phyloP scores from a whole-genome alignment of 2,329 filamentous ascomycete species.

The Pseudocercospora vitis region DNA sequence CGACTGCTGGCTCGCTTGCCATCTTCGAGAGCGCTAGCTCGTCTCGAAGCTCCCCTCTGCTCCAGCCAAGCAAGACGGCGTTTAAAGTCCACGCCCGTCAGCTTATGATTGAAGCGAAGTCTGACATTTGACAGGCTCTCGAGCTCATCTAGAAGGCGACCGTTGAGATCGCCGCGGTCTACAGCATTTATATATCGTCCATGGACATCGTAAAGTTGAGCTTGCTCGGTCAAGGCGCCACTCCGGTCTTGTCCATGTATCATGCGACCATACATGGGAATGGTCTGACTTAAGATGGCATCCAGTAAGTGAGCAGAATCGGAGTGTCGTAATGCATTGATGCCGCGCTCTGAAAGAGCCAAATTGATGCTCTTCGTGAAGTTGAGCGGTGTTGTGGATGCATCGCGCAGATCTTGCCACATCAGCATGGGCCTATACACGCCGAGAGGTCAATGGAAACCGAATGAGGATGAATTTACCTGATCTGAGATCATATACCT shows the following conservation, averaged over 20 bases:
- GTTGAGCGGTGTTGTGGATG: conserved; percentile 79
- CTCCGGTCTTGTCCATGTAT: conserved; percentile 71
- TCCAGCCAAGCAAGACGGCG: conserved; percentile 86
- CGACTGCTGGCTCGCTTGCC: conserved; percentile 26
- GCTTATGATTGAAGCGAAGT: conserved; percentile 89
- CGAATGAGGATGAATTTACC: conserved; percentile 59
- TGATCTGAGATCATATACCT: conserved; percentile 88
- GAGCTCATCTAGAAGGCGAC: conserved; percentile 76
- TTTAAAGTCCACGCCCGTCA: conserved; percentile 84
- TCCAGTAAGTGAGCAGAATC: conserved; percentile 68
- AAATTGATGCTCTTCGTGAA: conserved; percentile 99
- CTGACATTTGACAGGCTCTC: conserved; percentile 85
- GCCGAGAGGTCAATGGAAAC: not conserved
- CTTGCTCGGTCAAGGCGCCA: conserved; percentile 69
- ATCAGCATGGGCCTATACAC: conserved; percentile 14
- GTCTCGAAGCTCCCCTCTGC: conserved; percentile 29
- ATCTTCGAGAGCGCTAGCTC: conserved; percentile 20
- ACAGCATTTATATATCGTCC: conserved; percentile 82
- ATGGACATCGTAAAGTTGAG: conserved; percentile 89
- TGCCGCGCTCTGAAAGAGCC: conserved; percentile 88
- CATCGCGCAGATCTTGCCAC: conserved; percentile 75
- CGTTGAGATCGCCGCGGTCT: conserved; percentile 81
- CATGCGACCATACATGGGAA: conserved; percentile 96
- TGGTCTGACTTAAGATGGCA: conserved; percentile 71
- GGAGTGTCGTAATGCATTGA: conserved; percentile 78